Evolutionary conservation across 768 basidiomycete genomes (phyloP), one percentile per base, ranked within the genome.

Genomic region (Termitomyces sp.): DNA sequence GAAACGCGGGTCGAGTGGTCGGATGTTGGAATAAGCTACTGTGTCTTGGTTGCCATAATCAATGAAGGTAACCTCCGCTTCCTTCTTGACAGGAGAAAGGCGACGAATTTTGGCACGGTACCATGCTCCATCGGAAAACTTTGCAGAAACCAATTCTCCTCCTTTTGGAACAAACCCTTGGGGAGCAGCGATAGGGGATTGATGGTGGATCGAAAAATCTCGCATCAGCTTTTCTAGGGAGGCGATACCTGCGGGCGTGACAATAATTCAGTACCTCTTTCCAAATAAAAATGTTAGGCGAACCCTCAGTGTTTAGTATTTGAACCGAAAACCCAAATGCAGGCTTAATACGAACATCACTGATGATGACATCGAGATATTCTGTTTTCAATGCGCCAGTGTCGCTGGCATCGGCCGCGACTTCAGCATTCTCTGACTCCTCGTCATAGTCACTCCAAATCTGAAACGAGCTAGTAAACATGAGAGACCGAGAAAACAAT

Each of bases 21-120:
- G 84, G 61, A 97, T 86, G 63, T 88, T 78, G n/a, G 83, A 75
- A 73, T 93, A 98, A 4, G 88, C 74, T 12, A 98, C 78, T 2
- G 82, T 90, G 68, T 96, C 94, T 72, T 95, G 91, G 72, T 99
- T 98, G 35, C 96, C 96, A 68, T 96, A 93, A 70, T 93, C 89
- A 65, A 98, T 95, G 75, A 98, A 98, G 8, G 88, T 87, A 36
- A 99, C 88, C 70, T 97, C 93, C 6, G 93, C 95, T 72, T 97
- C 93, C 69, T 90, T 94, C 75, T 95, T 97, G 44, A 91, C 66
- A 4, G 92, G 85, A 48, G 93, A 95, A n/a, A 84, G 76, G 23
- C 91, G 82, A 55, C 90, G 89, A 61, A 98, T 87, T 75, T 87
- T 91, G 47, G 96, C 96, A 54, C 96, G 90, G 73, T 98, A 98